Evolutionary conservation across 805 yeast genomes (phyloP), one percentile per base, ranked within the genome.

Genomic region (Candida mattraensis): DNA sequence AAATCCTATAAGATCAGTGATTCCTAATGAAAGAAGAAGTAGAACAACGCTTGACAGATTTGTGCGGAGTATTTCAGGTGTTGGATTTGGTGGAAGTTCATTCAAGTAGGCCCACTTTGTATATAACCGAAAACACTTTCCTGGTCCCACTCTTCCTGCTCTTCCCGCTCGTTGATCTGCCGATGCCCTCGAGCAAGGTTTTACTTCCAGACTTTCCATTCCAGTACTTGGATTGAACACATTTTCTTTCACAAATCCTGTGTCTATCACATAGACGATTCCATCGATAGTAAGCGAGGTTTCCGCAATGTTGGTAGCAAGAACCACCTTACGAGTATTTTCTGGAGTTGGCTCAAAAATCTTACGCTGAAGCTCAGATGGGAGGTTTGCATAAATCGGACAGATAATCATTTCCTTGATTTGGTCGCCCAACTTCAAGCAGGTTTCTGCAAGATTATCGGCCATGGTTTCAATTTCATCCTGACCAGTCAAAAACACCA

Each of bases 71-170:
- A 93, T 91, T 50, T 93, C 99, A 0, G 99, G 98, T 0, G 85
- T 79, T 1, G 96, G 87, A 53, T 80, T 82, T 2, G 75, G 67
- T 8, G 83, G 82, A 56, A 93, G 66, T 48, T 91, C 98, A 47
- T 83, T 72, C 44, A 76, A 69, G 50, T 76, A 93, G 0, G 93
- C 80, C 74, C 83, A 72, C 55, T 87, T 86, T 0, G 99, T 91
- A 56, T 79, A 93, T 15, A 93, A 64, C 24, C 99, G 60, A 53
- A 83, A 93, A 61, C 98, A 93, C 56, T 87, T 86, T 12, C 99
- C 99, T 0, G 98, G 96, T 1, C 95, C 89, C 6, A 95, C 88
- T 67, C 99, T 81, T 26, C 99, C 99, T 5, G 98, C 99, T 67
- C 99, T 78, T 56, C 99, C 99, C 1, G 96, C 89, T 53, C 99